A percentile compares a stretch with the other conserved stretches of the same genome.
These are phyloP conservation scores for Prototheca wickerhamii DNA, from an alignment of 163 green algal genomes.

Conservation along the genomic window DNA sequence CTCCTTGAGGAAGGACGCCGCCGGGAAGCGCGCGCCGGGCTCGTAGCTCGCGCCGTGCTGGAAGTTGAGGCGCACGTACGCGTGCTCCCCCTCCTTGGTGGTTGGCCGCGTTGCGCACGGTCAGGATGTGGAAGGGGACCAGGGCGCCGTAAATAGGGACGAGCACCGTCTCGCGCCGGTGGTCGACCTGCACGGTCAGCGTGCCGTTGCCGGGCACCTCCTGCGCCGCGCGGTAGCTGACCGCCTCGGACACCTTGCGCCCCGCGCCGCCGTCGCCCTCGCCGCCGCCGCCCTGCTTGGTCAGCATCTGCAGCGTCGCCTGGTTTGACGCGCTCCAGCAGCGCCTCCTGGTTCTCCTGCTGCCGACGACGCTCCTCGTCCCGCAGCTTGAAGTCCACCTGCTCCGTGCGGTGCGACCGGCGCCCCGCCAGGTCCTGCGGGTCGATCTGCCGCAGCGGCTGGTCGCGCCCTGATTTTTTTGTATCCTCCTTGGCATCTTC, in stretches of 20 bases:
- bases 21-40: constrained; percentile 54
- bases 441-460: background rate
- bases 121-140: constrained; percentile 97
- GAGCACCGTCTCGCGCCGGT: constrained; percentile 69
- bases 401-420: constrained; percentile 31
- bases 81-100: constrained; percentile 63
- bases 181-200: constrained; percentile 21
- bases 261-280: constrained; percentile 3
- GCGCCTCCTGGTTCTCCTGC: constrained; percentile 76
- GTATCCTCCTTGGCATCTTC: constrained; percentile 7
- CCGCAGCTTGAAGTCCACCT: constrained; percentile 41
- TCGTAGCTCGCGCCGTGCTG: constrained; percentile 76
- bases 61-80: constrained; percentile 90
- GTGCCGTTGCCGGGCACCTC: constrained; percentile 49
- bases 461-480: constrained; percentile 6
- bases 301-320: constrained; percentile 69
- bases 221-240: constrained; percentile 59
- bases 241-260: constrained; percentile 50
- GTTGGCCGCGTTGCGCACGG: constrained; percentile 76
- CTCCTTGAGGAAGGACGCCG: constrained; percentile 85
- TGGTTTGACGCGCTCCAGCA: constrained; percentile 78
- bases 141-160: constrained; percentile 93
- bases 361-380: constrained; percentile 34
- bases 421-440: constrained; percentile 17
- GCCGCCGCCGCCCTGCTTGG: constrained; percentile 23